Evolutionary conservation across 1,284 basidiomycete species (phyloP).

Genomic region (Golubevia pallescens): DNA sequence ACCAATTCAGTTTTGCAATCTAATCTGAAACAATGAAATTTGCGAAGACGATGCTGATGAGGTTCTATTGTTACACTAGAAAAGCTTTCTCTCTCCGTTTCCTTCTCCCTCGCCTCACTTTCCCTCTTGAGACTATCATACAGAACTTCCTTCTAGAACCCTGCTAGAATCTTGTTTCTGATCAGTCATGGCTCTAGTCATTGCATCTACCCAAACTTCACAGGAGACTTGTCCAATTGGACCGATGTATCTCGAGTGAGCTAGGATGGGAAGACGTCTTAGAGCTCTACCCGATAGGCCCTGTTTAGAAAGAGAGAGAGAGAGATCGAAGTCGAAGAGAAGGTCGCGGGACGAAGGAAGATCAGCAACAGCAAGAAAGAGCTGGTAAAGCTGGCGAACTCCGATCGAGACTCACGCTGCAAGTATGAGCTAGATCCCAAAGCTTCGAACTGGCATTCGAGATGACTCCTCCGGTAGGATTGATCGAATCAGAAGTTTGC

Average conservation of each 20-base stretch:
- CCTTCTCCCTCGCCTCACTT: not conserved
- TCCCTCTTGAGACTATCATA: conserved; percentile 1
- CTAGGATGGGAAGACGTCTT: conserved; percentile 86
- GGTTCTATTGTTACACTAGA: too few species aligned
- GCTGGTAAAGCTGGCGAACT: not conserved
- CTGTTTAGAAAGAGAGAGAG: conserved; percentile 60
- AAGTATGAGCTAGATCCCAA: conserved; percentile 74
- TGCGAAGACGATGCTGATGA: too few species aligned
- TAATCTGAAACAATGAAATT: too few species aligned
- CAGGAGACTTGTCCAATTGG: conserved; percentile 18
- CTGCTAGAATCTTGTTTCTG: conserved; percentile 2
- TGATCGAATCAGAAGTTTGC: not conserved
- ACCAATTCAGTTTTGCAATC: too few species aligned
- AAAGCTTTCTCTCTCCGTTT: not conserved
- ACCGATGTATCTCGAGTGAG: conserved; percentile 80
- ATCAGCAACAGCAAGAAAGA: conserved; percentile 7
- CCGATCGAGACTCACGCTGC: conserved; percentile 70
- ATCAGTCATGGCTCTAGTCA: conserved; percentile 23
- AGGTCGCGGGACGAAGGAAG: conserved; percentile 32
- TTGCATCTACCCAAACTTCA: conserved; percentile 33
- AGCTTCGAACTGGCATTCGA: conserved; percentile 68
- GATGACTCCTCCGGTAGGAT: conserved; percentile 40
- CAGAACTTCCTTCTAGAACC: conserved; percentile 5
- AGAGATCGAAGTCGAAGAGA: conserved; percentile 46
- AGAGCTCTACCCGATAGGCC: conserved; percentile 89